A percentile compares a stretch with the other conserved stretches of the same genome.
Conservation (phyloP, 179 eudicot species). For the Sideroxylon spinosum region DNA sequence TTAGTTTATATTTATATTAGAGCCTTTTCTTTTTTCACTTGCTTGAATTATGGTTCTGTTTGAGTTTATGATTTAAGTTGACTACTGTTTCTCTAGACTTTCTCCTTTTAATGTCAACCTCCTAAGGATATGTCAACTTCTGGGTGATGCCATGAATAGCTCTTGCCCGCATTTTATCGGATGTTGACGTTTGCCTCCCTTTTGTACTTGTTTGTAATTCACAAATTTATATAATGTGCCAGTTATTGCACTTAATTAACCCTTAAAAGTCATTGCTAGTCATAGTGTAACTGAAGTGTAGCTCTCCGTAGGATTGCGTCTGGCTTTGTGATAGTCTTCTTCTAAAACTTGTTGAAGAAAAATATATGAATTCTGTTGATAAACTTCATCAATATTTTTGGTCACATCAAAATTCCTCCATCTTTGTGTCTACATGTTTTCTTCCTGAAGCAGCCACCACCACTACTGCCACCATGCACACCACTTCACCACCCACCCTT, state of each 20-base stretch:
- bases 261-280: background rate
- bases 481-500: no score
- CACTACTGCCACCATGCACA: no score
- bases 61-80: background rate
- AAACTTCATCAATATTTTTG: background rate
- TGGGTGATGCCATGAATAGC: background rate
- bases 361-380: background rate
- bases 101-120: background rate
- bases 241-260: background rate
- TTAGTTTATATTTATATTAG: background rate
- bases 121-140: background rate
- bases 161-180: background rate
- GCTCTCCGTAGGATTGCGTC: background rate
- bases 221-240: background rate
- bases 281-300: background rate
- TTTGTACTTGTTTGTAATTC: background rate
- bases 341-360: background rate
- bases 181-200: background rate
- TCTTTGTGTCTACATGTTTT: no score
- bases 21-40: background rate
- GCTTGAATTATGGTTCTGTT: background rate
- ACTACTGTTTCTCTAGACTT: background rate
- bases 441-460: no score
- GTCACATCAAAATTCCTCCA: background rate
- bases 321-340: background rate